Conservation (phyloP, 1,284 basidiomycete genomes). For the Apiotrichum laibachii region DNA sequence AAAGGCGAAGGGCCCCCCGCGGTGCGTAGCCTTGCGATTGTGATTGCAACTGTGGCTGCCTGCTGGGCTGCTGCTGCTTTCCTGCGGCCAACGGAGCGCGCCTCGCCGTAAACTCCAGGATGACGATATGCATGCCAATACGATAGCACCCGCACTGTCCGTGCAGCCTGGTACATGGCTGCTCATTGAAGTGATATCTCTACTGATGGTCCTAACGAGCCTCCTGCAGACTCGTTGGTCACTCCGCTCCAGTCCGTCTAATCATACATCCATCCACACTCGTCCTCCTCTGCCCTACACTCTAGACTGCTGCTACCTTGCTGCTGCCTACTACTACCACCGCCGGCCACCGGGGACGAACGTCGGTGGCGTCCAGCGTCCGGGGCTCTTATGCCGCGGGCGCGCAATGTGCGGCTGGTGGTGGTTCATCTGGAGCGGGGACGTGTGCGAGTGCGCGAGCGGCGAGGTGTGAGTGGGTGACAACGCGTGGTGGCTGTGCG, state of each 20-base stretch:
- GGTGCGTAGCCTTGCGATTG: too few relatives aligned
- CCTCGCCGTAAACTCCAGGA: neutral
- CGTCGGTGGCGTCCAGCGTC: constrained; percentile 2
- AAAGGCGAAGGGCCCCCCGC: too few relatives aligned
- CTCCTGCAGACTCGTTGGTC: too few relatives aligned
- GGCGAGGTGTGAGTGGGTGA: neutral
- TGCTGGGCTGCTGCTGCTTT: too few relatives aligned
- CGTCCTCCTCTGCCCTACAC: neutral
- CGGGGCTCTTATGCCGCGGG: constrained; percentile 2
- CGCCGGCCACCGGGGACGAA: constrained; percentile 14
- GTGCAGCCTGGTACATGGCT: neutral
- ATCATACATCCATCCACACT: too few relatives aligned
- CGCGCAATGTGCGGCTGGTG: neutral
- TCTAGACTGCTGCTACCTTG: neutral
- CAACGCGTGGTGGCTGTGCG: neutral
- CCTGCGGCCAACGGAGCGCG: too few relatives aligned
- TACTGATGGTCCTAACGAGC: too few relatives aligned
- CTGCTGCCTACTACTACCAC: constrained; percentile 1
- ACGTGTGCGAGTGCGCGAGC: neutral
- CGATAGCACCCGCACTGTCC: neutral
- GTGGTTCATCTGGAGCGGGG: constrained; percentile 1
- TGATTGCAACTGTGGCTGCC: too few relatives aligned
- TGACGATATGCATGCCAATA: constrained; percentile 5
- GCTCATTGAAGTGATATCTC: too few relatives aligned
- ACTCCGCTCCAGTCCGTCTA: too few relatives aligned